These are phyloP conservation scores for Auricularia auricula-judae DNA, from an alignment of 768 basidiomycete species.

Conservation along the genomic window DNA sequence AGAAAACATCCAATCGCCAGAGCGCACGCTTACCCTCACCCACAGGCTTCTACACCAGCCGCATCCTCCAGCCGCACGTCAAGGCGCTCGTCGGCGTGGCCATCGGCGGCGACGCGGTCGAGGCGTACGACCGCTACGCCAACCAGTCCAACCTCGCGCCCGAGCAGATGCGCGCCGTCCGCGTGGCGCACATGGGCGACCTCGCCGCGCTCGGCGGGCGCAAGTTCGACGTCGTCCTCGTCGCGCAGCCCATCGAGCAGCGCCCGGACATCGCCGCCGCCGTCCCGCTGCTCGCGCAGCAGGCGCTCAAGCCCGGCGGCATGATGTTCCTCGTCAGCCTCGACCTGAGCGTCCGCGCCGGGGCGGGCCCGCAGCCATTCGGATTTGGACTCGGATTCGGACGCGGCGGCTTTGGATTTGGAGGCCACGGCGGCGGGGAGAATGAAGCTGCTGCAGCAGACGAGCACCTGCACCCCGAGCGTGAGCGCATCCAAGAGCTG, in stretches of 20 bases:
- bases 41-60: background rate
- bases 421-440: too few species aligned
- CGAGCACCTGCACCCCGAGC: background rate
- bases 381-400: too few species aligned
- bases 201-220: background rate
- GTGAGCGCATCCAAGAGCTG: background rate
- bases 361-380: background rate
- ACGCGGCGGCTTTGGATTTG: too few species aligned
- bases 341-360: background rate
- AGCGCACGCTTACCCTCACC: background rate
- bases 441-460: background rate
- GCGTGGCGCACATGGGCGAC: background rate
- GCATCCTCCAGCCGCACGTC: background rate
- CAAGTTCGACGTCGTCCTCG: background rate
- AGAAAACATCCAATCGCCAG: background rate
- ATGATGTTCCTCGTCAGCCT: background rate
- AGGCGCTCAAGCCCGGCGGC: background rate
- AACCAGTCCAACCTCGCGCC: background rate
- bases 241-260: background rate
- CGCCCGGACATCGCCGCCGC: background rate
- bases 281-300: background rate
- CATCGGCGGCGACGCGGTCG: background rate
- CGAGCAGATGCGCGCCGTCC: background rate
- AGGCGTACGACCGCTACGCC: background rate
- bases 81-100: background rate